Evolutionary conservation across 768 basidiomycete genomes (phyloP), one percentile per base, ranked within the genome.

Genomic region (Candolleomyces eurysporus): DNA sequence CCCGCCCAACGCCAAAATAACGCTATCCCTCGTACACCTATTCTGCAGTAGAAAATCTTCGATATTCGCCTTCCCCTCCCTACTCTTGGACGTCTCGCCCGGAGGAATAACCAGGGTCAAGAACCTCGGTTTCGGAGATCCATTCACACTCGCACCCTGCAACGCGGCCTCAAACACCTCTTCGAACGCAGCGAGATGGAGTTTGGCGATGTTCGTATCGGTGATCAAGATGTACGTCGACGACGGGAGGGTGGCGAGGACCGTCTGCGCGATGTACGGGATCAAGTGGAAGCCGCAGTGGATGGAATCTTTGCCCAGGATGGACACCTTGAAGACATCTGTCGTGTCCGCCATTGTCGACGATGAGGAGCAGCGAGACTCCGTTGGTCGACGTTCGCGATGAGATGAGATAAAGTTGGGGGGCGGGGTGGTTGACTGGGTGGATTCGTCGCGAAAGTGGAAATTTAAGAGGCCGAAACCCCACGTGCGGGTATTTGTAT

Each of bases 241-340:
- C 0, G 94, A 90, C 3, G 88, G 81, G 22, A 95, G 81, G 1
- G 84, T 82, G 4, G 78, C 71, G 60, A 92, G 76, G 61, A 96
- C 85, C 17, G 91, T 96, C 45, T 75, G 65, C 49, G 82, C 85
- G 75, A 96, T 92, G 82, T 98, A 91, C 2, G 90, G 85, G 64
- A 92, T 82, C 60, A 99, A 86, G 72, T 94, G 94, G 69, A 98
- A 96, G 40, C 96, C 96, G 67, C 92, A 92, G 72, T 95, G 96
- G 65, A 98, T 97, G 45, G 90, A 83, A 32, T 96, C 88, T 66
- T 82, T 90, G 43, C 89, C 89, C 32, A 96, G 82, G 72, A 96
- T 95, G 48, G 89, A 86, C 61, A 96, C 89, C 72, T 88, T 91
- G 71, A 85, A 75, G 42, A 93, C 78, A 75, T 91, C 87, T 30